These are phyloP conservation scores for Scutellaria barbata DNA, from an alignment of 257 asterid genomes.

Conservation along the genomic window DNA sequence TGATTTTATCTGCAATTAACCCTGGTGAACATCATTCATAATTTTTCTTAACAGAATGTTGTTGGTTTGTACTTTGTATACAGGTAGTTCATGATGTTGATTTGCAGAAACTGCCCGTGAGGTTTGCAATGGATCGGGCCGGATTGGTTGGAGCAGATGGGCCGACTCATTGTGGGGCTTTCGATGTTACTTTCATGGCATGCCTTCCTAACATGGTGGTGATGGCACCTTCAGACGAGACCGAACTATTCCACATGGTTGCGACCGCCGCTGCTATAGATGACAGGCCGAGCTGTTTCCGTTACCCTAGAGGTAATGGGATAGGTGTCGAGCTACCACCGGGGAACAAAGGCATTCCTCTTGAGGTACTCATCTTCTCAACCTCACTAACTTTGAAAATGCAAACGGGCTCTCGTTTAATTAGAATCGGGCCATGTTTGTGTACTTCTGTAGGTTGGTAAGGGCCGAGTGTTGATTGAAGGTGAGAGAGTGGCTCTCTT, in stretches of 20 bases:
- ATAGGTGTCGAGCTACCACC: constrained; percentile 57
- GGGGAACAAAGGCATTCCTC: constrained; percentile 66
- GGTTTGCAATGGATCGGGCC: constrained; percentile 74
- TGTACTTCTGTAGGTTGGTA: constrained; percentile 25
- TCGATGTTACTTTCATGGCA: constrained; percentile 70
- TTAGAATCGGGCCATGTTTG: not conserved
- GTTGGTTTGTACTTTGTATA: not conserved
- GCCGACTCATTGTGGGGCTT: constrained; percentile 72
- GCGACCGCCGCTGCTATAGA: constrained; percentile 73
- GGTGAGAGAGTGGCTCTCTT: constrained; percentile 37
- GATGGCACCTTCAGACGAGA: constrained; percentile 78
- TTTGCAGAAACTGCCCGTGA: constrained; percentile 65
- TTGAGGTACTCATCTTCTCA: constrained; percentile 50
- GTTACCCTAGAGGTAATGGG: constrained; percentile 75
- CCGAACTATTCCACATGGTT: constrained; percentile 70
- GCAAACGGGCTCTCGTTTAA: not conserved
- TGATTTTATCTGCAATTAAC: too few relatives aligned
- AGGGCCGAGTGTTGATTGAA: constrained; percentile 30
- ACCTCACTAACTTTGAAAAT: not conserved
- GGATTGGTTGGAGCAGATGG: constrained; percentile 76
- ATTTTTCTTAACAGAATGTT: not conserved
- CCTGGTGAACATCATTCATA: too few relatives aligned
- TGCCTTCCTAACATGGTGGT: constrained; percentile 78
- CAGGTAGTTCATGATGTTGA: constrained; percentile 76
- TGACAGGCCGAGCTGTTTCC: constrained; percentile 70